Conservation (phyloP, 805 yeast genomes). For the Cyberlindnera maclurae region DNA sequence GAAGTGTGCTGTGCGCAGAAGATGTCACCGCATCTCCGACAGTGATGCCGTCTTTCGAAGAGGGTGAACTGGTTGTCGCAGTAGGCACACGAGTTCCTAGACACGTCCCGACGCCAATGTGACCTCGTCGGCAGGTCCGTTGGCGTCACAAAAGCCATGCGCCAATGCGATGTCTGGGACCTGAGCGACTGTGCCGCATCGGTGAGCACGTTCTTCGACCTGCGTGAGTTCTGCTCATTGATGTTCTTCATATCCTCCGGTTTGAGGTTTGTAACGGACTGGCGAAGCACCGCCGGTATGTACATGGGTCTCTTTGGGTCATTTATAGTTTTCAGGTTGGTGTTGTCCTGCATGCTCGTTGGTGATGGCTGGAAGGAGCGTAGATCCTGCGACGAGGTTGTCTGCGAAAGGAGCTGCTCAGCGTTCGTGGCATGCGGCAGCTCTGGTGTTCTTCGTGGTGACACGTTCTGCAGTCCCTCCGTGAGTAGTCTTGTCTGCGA, state of each 20-base stretch:
- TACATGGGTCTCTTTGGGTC: conserved; percentile 83
- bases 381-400: conserved; percentile 8
- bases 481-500: conserved; percentile 1
- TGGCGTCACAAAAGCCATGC: conserved; percentile 22
- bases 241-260: conserved; percentile 30
- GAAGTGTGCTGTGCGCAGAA: conserved; percentile 65
- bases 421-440: not conserved
- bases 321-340: conserved; percentile 49
- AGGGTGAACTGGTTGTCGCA: conserved; percentile 69
- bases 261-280: conserved; percentile 35
- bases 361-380: conserved; percentile 3
- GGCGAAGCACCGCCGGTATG: conserved; percentile 80
- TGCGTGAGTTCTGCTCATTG: conserved; percentile 23
- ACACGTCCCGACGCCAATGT: conserved; percentile 73
- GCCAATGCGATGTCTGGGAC: conserved; percentile 23
- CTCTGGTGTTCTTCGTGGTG: not conserved
- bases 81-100: conserved; percentile 54
- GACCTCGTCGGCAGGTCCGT: conserved; percentile 33
- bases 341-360: conserved; percentile 5
- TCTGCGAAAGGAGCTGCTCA: conserved; percentile 3
- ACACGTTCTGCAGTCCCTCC: not conserved
- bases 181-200: conserved; percentile 23
- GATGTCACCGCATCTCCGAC: conserved; percentile 79
- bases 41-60: conserved; percentile 76
- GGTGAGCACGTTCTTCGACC: conserved; percentile 14